phyloP scores from a whole-genome alignment of 441 rosid genomes.

The Flueggea neowawraea region DNA sequence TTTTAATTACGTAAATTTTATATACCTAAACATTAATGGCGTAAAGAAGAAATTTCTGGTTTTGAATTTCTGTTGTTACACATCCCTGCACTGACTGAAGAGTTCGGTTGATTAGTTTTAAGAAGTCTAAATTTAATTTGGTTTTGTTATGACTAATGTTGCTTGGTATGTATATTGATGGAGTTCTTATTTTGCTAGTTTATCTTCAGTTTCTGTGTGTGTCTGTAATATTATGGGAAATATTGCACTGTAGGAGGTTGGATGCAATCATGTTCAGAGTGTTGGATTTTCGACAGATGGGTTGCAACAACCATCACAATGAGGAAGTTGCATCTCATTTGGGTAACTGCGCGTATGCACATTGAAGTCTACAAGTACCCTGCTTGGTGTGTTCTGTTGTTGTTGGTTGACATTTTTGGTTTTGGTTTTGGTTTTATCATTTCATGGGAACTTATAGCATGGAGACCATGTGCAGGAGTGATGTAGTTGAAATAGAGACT shows the following conservation, averaged over 20 bases:
- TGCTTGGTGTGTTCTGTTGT: slow-evolving; percentile 55
- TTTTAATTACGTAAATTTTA: no score
- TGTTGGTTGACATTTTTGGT: background rate
- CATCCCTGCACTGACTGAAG: no score
- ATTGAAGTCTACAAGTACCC: slow-evolving; percentile 91
- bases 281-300: slow-evolving; percentile 97
- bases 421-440: background rate
- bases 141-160: no score
- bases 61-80: no score
- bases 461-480: slow-evolving; percentile 58
- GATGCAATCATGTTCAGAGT: slow-evolving; percentile 91
- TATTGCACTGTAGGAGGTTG: slow-evolving; percentile 64
- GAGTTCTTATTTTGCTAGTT: background rate
- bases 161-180: background rate
- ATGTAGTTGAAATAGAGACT: slow-evolving; percentile 93
- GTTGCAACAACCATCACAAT: slow-evolving; percentile 78
- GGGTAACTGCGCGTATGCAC: slow-evolving; percentile 99
- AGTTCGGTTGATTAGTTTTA: no score
- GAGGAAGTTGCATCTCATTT: slow-evolving; percentile 94
- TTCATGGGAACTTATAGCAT: background rate
- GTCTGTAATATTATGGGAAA: background rate
- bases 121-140: no score
- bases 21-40: no score
- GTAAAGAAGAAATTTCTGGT: no score
- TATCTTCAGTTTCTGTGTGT: background rate